These are phyloP conservation scores for Podaxis carcinomalis DNA, from an alignment of 768 basidiomycete genomes.

Conservation along the genomic window DNA sequence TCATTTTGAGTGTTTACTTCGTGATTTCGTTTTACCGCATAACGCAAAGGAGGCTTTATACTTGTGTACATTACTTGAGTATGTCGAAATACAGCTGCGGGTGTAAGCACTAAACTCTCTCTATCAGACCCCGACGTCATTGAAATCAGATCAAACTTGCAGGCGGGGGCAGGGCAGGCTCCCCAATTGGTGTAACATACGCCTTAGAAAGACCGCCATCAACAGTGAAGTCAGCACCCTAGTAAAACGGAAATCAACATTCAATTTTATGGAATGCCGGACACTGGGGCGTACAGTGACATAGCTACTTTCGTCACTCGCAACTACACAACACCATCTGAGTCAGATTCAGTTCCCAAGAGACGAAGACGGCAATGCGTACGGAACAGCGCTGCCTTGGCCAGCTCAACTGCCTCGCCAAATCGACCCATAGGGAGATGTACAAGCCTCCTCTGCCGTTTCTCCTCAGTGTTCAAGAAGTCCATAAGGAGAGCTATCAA, in stretches of 20 bases:
- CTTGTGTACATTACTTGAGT: too few species aligned
- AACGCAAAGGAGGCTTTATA: background rate
- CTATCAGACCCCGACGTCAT: background rate
- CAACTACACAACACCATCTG: constrained; percentile 48
- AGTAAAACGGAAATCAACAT: constrained; percentile 7
- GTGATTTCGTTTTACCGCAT: background rate
- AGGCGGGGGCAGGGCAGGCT: constrained; percentile 69
- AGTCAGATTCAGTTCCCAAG: constrained; percentile 6
- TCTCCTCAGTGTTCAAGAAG: constrained; percentile 95
- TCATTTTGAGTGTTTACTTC: background rate
- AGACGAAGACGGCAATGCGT: constrained; percentile 28
- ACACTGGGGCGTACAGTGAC: constrained; percentile 64
- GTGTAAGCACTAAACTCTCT: background rate
- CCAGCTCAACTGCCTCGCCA: constrained; percentile 94
- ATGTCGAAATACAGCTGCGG: too few species aligned
- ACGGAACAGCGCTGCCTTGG: constrained; percentile 92
- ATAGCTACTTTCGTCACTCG: constrained; percentile 94
- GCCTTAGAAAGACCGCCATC: constrained; percentile 91
- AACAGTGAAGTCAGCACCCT: constrained; percentile 93
- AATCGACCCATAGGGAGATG: constrained; percentile 97
- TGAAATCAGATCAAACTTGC: constrained; percentile 42
- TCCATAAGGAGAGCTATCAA: constrained; percentile 89
- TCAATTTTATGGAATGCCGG: background rate
- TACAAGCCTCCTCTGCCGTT: constrained; percentile 84
- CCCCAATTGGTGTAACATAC: constrained; percentile 88